Base-by-base conservation (phyloP, 2,329 filamentous ascomycete genomes). In the Pseudopyricularia javanii region DNA sequence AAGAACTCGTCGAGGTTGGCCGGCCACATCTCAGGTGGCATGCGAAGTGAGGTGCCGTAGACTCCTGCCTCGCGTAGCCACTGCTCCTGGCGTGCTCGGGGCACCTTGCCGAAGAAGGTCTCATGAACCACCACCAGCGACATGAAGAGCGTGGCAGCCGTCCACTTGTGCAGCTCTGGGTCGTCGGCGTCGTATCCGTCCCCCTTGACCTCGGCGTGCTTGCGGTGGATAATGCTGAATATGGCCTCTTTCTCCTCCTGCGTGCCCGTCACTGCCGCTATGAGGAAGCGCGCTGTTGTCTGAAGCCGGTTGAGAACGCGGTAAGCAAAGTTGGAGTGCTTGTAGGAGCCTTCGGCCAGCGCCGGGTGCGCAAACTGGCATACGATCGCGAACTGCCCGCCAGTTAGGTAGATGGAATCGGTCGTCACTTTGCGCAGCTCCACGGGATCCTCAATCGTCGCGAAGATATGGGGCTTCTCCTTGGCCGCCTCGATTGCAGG, bases 401-500 rank as follows among this genome's bases (percentile, higher is more conserved):
- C 40, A 17, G 24, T 26, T 11, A 45, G 22, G 40, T 45, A 45
- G 40, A 45, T 45, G 40, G 40, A 20, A 7, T 45, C 40, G 11
- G 14, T 20, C 2, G 40, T 26, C 3, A 45, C 9, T 20, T 45
- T 45, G 40, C 40, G 40, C 22, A 45, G 40, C 20, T 45, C 40
- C 7, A 45, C 40, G 40, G 40, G 40, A 14, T 70, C 63, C 12
- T 68, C 53, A 50, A 70, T 68, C 22, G 63, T 61, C 7, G 60
- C 54, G 15, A 63, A 64, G 15, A 61, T 60, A 7, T 62, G 59
- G 24, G 66, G 64, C 5, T 34, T 34, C 32, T 17, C 5, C 11
- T 14, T 5, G 26, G 47, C 26, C 3, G 40, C 12, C 24, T 14
- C 14, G 7, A 22, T 14, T 22, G 40, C 9, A 14, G 20, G n/a